A percentile compares a stretch with the other conserved stretches of the same genome.
These are phyloP conservation scores for Cladosporium phlei DNA, from an alignment of 2,329 filamentous ascomycete species.

Conservation along the genomic window DNA sequence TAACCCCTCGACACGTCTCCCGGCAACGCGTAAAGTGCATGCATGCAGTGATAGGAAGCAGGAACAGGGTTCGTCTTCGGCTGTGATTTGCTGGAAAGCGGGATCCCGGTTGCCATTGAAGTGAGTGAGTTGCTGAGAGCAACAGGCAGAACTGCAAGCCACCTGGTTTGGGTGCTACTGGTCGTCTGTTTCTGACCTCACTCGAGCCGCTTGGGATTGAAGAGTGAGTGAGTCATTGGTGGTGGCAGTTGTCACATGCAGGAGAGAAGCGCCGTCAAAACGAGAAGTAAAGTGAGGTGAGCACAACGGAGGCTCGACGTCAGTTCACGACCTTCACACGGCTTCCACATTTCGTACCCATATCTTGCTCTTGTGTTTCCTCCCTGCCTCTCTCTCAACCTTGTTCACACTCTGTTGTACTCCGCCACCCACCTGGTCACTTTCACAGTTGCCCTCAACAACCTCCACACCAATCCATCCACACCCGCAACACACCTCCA, in stretches of 20 bases:
- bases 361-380: background rate
- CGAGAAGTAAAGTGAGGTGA: background rate
- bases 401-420: background rate
- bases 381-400: background rate
- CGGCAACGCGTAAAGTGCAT: background rate
- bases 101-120: background rate
- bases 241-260: constrained; percentile 1
- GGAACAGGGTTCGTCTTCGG: background rate
- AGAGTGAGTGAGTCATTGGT: background rate
- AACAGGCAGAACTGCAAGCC: constrained; percentile 10
- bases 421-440: background rate
- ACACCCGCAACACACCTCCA: background rate
- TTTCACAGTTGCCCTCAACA: background rate
- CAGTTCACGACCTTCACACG: background rate
- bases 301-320: too few relatives aligned
- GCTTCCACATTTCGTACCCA: background rate
- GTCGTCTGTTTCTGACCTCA: constrained; percentile 1
- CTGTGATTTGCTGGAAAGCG: background rate
- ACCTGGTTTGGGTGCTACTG: background rate
- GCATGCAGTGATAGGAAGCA: background rate
- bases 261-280: background rate
- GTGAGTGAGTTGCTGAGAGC: constrained; percentile 5
- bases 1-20: background rate
- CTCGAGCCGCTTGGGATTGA: background rate
- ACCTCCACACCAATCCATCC: background rate